These are phyloP conservation scores for Ascochyta koolunga DNA, from an alignment of 2,329 filamentous ascomycete genomes.

Conservation along the genomic window DNA sequence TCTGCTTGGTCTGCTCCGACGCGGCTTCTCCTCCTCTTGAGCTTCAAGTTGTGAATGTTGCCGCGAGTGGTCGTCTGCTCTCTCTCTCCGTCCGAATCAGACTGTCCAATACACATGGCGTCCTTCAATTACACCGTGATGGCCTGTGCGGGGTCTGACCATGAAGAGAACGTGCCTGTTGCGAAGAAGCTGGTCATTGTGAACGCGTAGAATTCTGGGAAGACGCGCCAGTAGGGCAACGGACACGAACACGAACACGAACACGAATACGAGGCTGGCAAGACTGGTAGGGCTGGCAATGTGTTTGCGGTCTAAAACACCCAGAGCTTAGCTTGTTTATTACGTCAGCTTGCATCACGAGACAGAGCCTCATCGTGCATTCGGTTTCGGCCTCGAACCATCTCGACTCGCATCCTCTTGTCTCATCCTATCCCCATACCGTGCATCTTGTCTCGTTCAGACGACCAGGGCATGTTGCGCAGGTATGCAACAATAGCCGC, in stretches of 20 bases:
- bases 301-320: conserved; percentile 6
- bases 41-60: neutral
- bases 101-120: conserved; percentile 6
- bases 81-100: neutral
- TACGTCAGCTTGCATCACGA: conserved; percentile 28
- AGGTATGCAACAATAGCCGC: conserved; percentile 43
- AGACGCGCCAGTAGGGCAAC: conserved; percentile 22
- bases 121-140: neutral
- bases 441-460: neutral
- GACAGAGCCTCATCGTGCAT: conserved; percentile 15
- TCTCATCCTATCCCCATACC: neutral
- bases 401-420: conserved; percentile 1
- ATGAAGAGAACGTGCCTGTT: neutral
- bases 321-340: conserved; percentile 17
- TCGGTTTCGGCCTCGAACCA: conserved; percentile 8
- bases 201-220: neutral
- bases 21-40: conserved; percentile 9
- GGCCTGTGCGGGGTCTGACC: neutral
- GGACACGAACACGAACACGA: conserved; percentile 1
- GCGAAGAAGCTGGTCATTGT: neutral
- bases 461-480: conserved; percentile 33
- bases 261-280: conserved; percentile 3
- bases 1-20: neutral
- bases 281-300: neutral
- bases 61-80: neutral